Base-by-base conservation (phyloP, 371 early-diverging fungal genomes). In the Mortierella sp. region DNA sequence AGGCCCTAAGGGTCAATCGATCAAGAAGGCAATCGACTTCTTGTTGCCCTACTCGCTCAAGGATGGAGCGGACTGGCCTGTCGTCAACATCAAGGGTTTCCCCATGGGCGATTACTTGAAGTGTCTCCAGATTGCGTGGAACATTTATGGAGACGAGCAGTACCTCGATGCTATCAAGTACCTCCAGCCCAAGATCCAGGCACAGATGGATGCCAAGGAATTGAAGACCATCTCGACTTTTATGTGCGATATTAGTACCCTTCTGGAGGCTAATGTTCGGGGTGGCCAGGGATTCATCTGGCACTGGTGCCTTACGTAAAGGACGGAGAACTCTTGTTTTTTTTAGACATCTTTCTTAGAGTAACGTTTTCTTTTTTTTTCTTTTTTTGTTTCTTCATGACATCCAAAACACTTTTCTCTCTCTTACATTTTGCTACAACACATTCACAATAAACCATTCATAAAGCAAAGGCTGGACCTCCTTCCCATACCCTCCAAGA, bases 11-110 rank as follows among this genome's bases (percentile, higher is more conserved):
- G 89, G 89, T 26, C 88, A 89, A 57, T 80, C 86, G 46, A 82
- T 90, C 51, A 82, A 86, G 55, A 77, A 78, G 54, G 91, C 91
- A 0, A 61, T 92, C 54, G 90, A 92, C 57, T 91, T 82, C 74
- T 67, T 92, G 80, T 61, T 91, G 43, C 90, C 91, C 0, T 88
- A 85, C 82, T 89, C 90, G 13, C 54, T 79, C 69, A 64, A 78
- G 13, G 84, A 88, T 72, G 90, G 90, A 14, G 59, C 81, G 1
- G 81, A 75, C 3, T 91, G 92, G 92, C 82, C 87, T 2, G 87
- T 82, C 37, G 16, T 24, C n/a, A 90, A 90, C 51, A 77, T 77
- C 24, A 80, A 75, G 82, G 87, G 55, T 71, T 88, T 72, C 67
- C 80, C 79, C 13, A 72, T 82, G 67, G 75, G 78, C 34, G 79